Evolutionary conservation across 2,329 filamentous ascomycete species (phyloP).

Genomic region (Cladosporium sp.): DNA sequence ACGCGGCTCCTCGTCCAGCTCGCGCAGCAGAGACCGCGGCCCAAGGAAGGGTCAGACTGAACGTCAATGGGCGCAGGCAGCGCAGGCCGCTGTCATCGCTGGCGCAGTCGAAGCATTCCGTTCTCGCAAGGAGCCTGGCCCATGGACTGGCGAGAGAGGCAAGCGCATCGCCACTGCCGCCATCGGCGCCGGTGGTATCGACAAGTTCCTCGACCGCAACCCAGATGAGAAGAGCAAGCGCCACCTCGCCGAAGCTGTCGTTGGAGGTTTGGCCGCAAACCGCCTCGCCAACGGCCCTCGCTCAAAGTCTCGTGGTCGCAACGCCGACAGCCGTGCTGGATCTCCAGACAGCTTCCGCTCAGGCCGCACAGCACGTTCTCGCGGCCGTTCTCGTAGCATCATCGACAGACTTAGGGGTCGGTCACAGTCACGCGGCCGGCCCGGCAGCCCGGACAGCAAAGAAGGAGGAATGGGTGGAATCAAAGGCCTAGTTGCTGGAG

Average conservation of each 20-base stretch:
- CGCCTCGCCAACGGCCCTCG: constrained; percentile 76
- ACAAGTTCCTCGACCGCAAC: constrained; percentile 64
- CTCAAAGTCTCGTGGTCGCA: constrained; percentile 56
- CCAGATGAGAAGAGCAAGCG: constrained; percentile 69
- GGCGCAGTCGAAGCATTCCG: constrained; percentile 90
- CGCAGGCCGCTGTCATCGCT: constrained; percentile 83
- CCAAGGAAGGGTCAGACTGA: constrained; percentile 55
- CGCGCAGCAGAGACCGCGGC: constrained; percentile 44
- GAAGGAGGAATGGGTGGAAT: constrained; percentile 40
- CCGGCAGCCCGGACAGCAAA: constrained; percentile 23
- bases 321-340: constrained; percentile 29
- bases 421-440: constrained; percentile 42
- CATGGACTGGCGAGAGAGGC: constrained; percentile 86
- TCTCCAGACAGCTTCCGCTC: constrained; percentile 29
- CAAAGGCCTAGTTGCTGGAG: constrained; percentile 43
- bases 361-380: constrained; percentile 44
- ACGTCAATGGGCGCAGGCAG: constrained; percentile 62
- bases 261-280: constrained; percentile 82
- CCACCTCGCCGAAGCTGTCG: constrained; percentile 76
- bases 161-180: constrained; percentile 88
- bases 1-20: constrained; percentile 40
- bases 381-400: constrained; percentile 42
- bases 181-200: constrained; percentile 75
- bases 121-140: constrained; percentile 78
- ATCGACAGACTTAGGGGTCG: constrained; percentile 43